phyloP scores from a whole-genome alignment of 805 yeast species.

The Dipodascopsis uninucleata region DNA sequence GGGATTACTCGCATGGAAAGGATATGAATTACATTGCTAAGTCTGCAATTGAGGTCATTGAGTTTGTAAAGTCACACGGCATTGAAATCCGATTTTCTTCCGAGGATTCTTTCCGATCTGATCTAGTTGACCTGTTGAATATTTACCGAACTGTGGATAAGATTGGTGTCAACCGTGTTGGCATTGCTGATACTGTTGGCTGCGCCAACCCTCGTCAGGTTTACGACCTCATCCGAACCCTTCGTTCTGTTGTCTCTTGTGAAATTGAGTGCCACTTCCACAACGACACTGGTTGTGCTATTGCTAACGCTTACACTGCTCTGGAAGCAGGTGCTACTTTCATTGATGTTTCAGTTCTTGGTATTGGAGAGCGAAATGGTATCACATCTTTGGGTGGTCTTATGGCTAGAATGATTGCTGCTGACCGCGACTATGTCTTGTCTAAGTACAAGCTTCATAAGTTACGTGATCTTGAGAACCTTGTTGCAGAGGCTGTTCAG shows the following conservation, averaged over 20 bases:
- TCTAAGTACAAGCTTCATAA: constrained; percentile 93
- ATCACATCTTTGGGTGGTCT: constrained; percentile 96
- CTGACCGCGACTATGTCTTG: constrained; percentile 92
- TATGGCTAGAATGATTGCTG: constrained; percentile 99
- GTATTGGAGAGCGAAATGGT: constrained; percentile 99
- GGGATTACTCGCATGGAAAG: constrained; percentile 95
- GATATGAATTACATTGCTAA: constrained; percentile 98
- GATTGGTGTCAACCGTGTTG: constrained; percentile 97
- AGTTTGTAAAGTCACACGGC: constrained; percentile 93
- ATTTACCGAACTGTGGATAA: constrained; percentile 95
- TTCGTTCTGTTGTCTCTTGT: constrained; percentile 88
- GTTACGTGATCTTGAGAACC: constrained; percentile 89
- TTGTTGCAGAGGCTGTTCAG: constrained; percentile 96
- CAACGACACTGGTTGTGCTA: constrained; percentile 98
- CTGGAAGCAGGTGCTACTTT: constrained; percentile 95
- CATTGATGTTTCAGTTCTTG: constrained; percentile 91
- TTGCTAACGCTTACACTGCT: constrained; percentile 97
- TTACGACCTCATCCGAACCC: constrained; percentile 90
- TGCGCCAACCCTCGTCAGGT: constrained; percentile 99
- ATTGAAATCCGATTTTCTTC: constrained; percentile 95
- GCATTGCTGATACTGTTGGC: constrained; percentile 99
- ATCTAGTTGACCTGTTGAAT: constrained; percentile 88
- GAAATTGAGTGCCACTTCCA: constrained; percentile 99
- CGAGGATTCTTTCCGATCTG: constrained; percentile 96
- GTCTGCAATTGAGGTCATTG: constrained; percentile 93